phyloP scores from a whole-genome alignment of 1,284 basidiomycete genomes.

The Cutaneotrichosporon arboriforme region DNA sequence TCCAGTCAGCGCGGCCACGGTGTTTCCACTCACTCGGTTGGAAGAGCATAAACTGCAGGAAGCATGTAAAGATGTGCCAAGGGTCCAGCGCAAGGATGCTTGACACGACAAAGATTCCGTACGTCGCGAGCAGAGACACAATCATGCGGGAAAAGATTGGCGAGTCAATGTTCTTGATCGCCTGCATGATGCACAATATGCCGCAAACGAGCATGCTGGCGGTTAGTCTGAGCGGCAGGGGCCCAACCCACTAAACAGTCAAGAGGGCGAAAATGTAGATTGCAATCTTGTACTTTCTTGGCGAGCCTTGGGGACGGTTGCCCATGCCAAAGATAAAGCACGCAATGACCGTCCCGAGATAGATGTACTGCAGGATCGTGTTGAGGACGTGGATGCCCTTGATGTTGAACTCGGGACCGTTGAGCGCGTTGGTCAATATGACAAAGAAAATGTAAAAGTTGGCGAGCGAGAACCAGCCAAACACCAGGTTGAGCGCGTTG shows the following conservation, averaged over 20 bases:
- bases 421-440: conserved; percentile 80
- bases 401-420: conserved; percentile 66
- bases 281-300: conserved; percentile 77
- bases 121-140: conserved; percentile 59
- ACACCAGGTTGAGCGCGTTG: conserved; percentile 79
- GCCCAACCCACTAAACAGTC: conserved; percentile 60
- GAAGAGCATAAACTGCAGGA: conserved; percentile 75
- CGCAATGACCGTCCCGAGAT: conserved; percentile 75
- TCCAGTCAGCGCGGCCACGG: conserved; percentile 6
- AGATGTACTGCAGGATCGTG: conserved; percentile 60
- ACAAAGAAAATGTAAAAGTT: conserved; percentile 97
- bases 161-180: conserved; percentile 57
- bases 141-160: conserved; percentile 57
- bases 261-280: conserved; percentile 70
- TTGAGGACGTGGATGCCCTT: conserved; percentile 12
- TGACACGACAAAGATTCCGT: conserved; percentile 73
- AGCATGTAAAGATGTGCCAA: conserved; percentile 75
- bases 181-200: conserved; percentile 65
- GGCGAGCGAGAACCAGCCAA: conserved; percentile 85
- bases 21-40: conserved; percentile 51
- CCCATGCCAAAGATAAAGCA: conserved; percentile 96
- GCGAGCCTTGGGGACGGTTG: conserved; percentile 80
- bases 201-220: conserved; percentile 56
- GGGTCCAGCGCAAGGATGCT: conserved; percentile 67
- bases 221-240: not conserved